Percentiles rank a stretch among this genome's conserved stretches.
These are phyloP conservation scores for Gastrolobium bilobum DNA, from an alignment of 306 rosid species.

Conservation along the genomic window DNA sequence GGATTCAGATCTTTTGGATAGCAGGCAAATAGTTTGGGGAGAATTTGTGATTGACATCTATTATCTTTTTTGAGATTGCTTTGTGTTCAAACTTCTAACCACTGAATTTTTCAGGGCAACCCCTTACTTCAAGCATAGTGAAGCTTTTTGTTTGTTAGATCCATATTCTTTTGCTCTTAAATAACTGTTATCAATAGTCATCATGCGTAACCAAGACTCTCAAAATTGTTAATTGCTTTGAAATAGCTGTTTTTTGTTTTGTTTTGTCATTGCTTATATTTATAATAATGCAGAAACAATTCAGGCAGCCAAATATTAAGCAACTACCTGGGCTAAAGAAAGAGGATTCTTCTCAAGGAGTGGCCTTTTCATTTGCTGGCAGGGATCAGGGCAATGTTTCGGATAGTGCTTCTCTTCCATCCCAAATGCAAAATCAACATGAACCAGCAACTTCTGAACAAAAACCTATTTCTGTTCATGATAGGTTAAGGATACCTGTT, in stretches of 20 bases:
- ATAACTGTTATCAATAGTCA: not conserved
- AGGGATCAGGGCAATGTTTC: constrained; percentile 33
- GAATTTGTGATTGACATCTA: not conserved
- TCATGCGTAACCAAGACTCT: constrained; percentile 19
- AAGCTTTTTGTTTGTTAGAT: constrained; percentile 30
- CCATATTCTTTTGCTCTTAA: not conserved
- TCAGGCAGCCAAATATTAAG: constrained; percentile 63
- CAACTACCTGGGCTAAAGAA: constrained; percentile 52
- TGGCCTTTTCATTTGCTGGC: constrained; percentile 37
- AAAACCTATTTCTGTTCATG: constrained; percentile 63
- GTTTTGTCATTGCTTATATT: constrained; percentile 18
- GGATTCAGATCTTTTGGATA: not conserved
- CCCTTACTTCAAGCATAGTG: not conserved
- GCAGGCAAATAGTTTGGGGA: not conserved
- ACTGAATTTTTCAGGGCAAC: not conserved
- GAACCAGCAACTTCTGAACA: constrained; percentile 55
- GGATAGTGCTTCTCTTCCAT: constrained; percentile 17
- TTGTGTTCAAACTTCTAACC: not conserved
- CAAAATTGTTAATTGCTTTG: not conserved
- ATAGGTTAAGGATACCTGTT: constrained; percentile 79
- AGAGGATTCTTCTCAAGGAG: constrained; percentile 47
- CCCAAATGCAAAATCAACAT: constrained; percentile 51
- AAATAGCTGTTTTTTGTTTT: not conserved
- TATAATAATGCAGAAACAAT: constrained; percentile 73
- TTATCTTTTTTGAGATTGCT: not conserved